Conservation (phyloP, 805 yeast species). For the Candida oleophila region DNA sequence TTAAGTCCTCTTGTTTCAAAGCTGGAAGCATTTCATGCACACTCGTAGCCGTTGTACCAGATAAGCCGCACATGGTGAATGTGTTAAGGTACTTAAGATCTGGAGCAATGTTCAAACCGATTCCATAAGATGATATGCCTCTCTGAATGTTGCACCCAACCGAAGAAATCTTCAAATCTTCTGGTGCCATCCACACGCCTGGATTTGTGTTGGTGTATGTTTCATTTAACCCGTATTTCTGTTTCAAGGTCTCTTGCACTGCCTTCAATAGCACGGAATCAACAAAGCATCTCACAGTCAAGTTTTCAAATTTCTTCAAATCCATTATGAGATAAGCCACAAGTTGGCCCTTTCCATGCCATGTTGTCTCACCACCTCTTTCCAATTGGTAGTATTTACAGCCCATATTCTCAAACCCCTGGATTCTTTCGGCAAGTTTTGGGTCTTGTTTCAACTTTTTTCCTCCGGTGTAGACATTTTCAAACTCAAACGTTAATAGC, state of each 20-base stretch:
- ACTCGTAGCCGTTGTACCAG: slow-evolving; percentile 46
- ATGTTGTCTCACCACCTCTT: slow-evolving; percentile 95
- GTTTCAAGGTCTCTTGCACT: slow-evolving; percentile 46
- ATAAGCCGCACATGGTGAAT: slow-evolving; percentile 84
- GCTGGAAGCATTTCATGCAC: slow-evolving; percentile 19
- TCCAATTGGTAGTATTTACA: slow-evolving; percentile 73
- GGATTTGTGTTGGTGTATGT: slow-evolving; percentile 65
- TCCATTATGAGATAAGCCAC: slow-evolving; percentile 77
- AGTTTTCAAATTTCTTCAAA: slow-evolving; percentile 53
- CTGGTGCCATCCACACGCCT: slow-evolving; percentile 76
- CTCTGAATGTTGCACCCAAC: slow-evolving; percentile 86
- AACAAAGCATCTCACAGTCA: slow-evolving; percentile 66
- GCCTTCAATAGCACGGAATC: slow-evolving; percentile 57
- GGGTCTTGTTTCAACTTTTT: slow-evolving; percentile 66
- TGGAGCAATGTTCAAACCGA: slow-evolving; percentile 76
- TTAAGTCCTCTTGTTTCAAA: background rate
- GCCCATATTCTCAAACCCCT: slow-evolving; percentile 30
- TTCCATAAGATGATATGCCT: slow-evolving; percentile 85
- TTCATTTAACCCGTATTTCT: slow-evolving; percentile 35
- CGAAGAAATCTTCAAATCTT: slow-evolving; percentile 71
- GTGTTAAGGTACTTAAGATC: slow-evolving; percentile 69
- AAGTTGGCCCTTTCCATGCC: slow-evolving; percentile 94
- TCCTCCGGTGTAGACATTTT: slow-evolving; percentile 90
- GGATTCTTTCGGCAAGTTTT: slow-evolving; percentile 25
- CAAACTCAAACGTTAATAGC: slow-evolving; percentile 78